These are phyloP conservation scores for Aspergillus affinis DNA, from an alignment of 495 filamentous ascomycete species.

Conservation along the genomic window DNA sequence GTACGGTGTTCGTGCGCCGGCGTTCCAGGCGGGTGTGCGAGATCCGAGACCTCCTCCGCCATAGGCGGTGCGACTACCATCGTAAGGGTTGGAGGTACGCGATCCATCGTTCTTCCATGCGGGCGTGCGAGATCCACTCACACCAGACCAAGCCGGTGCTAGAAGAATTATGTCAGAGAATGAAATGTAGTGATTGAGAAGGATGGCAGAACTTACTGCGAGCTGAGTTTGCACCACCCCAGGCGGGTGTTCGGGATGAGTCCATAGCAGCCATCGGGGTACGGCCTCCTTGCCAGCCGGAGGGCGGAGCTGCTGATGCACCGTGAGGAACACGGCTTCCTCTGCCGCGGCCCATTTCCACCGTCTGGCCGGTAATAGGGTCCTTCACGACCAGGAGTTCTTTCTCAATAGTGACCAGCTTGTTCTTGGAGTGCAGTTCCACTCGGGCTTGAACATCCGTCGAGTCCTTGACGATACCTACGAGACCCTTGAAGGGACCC, in stretches of 20 bases:
- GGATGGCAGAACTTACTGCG: conserved; percentile 50
- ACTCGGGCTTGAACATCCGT: conserved; percentile 81
- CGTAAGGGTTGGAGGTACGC: conserved; percentile 75
- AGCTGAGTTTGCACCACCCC: conserved; percentile 52
- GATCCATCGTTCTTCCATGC: conserved; percentile 73
- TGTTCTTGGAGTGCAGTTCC: conserved; percentile 89
- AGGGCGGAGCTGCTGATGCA: conserved; percentile 40
- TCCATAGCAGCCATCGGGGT: conserved; percentile 63
- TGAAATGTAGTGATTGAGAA: not conserved
- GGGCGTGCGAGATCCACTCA: conserved; percentile 63
- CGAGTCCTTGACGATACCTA: conserved; percentile 94
- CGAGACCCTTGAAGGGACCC: conserved; percentile 85
- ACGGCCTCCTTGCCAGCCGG: conserved; percentile 58
- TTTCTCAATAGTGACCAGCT: conserved; percentile 78
- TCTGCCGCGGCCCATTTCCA: conserved; percentile 61
- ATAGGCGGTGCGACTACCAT: conserved; percentile 74
- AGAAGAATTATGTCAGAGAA: conserved; percentile 32
- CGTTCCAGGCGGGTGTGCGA: conserved; percentile 55
- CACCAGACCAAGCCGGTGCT: conserved; percentile 61
- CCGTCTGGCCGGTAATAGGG: conserved; percentile 67
- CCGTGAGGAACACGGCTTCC: conserved; percentile 53
- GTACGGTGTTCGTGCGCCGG: conserved; percentile 72
- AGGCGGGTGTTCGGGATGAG: conserved; percentile 68
- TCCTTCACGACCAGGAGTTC: conserved; percentile 79
- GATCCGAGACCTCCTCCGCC: conserved; percentile 47